A percentile compares a stretch with the other conserved stretches of the same genome.
Conservation (phyloP, 73 alveolate species). For the Paramecium bursaria region DNA sequence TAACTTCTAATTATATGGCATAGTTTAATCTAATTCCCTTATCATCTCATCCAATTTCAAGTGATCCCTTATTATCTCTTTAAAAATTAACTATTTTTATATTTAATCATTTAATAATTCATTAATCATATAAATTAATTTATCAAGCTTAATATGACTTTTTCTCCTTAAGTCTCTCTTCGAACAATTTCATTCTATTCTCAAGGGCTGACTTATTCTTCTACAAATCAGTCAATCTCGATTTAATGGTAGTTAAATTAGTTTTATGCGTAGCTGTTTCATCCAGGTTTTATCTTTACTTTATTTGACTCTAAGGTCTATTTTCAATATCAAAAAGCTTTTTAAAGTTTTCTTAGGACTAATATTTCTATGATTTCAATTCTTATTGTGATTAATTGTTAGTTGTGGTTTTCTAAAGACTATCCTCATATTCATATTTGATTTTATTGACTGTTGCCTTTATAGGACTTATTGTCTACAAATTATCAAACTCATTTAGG, state of each 20-base stretch:
- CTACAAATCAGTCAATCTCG: conserved; percentile 35
- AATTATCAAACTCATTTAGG: background rate
- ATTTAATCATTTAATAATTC: too few relatives aligned
- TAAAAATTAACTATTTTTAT: too few relatives aligned
- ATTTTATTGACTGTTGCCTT: background rate
- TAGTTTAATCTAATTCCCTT: too few relatives aligned
- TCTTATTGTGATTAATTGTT: background rate
- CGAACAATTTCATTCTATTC: conserved; percentile 37
- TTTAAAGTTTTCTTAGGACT: conserved; percentile 12
- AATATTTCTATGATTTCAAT: background rate
- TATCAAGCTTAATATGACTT: conserved; percentile 36
- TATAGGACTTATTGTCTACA: conserved; percentile 30
- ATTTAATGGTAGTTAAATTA: conserved; percentile 30
- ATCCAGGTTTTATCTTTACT: conserved; percentile 1
- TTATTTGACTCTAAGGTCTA: background rate
- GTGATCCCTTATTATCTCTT: too few relatives aligned
- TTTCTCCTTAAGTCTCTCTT: conserved; percentile 35
- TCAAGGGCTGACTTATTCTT: conserved; percentile 29
- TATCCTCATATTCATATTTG: conserved; percentile 35
- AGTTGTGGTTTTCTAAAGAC: conserved; percentile 30
- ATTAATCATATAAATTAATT: too few relatives aligned
- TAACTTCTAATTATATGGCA: too few relatives aligned
- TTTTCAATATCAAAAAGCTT: background rate
- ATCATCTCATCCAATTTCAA: too few relatives aligned
- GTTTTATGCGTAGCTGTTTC: conserved; percentile 1